phyloP scores from a whole-genome alignment of 78 protist species.

The Diacronema lutheri region DNA sequence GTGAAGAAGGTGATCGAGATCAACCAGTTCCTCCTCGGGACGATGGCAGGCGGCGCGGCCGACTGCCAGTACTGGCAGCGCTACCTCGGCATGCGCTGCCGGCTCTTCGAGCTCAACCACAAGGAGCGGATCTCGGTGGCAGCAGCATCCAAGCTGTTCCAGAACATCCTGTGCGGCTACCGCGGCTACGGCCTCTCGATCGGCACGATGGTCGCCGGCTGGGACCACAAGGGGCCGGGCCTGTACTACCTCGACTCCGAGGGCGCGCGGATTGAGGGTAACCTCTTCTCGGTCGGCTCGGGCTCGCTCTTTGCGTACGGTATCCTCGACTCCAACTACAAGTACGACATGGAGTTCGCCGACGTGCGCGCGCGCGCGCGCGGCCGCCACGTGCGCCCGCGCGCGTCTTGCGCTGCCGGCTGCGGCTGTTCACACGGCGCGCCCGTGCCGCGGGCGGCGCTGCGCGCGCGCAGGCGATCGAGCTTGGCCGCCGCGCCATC shows the following conservation, averaged over 20 bases:
- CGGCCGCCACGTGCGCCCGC: neutral
- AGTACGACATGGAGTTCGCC: conserved; percentile 46
- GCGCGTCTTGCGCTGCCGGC: neutral
- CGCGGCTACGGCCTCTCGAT: conserved; percentile 92
- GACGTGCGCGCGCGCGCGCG: neutral
- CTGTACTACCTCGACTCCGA: neutral
- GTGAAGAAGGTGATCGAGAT: conserved; percentile 98
- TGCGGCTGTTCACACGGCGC: neutral
- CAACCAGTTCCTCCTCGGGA: conserved; percentile 95
- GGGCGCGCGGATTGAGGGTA: conserved; percentile 55
- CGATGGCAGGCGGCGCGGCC: conserved; percentile 99
- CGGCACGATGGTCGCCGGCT: conserved; percentile 99
- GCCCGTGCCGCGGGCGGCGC: no score
- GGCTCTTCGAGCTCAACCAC: conserved; percentile 60
- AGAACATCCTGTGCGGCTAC: conserved; percentile 92
- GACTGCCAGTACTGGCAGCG: conserved; percentile 99
- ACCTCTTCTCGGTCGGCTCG: conserved; percentile 95
- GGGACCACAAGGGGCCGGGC: conserved; percentile 75
- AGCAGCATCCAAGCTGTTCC: conserved; percentile 97
- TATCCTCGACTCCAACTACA: conserved; percentile 95
- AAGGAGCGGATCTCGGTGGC: conserved; percentile 94
- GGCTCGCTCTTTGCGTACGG: conserved; percentile 99
- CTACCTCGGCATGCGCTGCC: conserved; percentile 86
- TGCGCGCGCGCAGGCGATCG: conserved; percentile 82
- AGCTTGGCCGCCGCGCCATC: conserved; percentile 95